A percentile compares a stretch with the other conserved stretches of the same genome.
phyloP scores from a whole-genome alignment of 345 rosid species.

The Clarkia xantiana region DNA sequence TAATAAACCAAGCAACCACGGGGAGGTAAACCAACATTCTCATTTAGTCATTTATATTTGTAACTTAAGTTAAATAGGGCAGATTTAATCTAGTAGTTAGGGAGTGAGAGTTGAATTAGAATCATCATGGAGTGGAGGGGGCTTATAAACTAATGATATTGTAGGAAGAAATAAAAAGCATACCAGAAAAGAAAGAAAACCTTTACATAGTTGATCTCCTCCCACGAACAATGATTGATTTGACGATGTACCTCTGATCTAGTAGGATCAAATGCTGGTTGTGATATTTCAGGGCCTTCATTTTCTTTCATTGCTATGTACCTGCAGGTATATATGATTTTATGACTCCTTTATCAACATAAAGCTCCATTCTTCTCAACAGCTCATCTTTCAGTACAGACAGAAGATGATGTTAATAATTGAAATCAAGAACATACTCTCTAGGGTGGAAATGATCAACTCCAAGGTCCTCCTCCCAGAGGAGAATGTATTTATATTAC shows the following conservation, averaged over 20 bases:
- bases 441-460: conserved; percentile 45
- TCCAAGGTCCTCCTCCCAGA: conserved; percentile 80
- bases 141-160: too few species aligned
- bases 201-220: conserved; percentile 46
- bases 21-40: too few species aligned
- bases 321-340: conserved; percentile 13
- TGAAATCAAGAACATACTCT: conserved; percentile 19
- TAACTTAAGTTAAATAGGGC: too few species aligned
- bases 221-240: conserved; percentile 43
- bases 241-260: conserved; percentile 61
- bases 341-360: background rate
- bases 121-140: background rate
- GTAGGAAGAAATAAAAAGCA: background rate
- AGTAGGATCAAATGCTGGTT: conserved; percentile 41
- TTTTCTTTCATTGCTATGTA: conserved; percentile 33
- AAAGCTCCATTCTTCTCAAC: background rate
- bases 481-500: conserved; percentile 39
- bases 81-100: background rate
- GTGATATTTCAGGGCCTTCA: conserved; percentile 60
- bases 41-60: too few species aligned
- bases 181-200: conserved; percentile 13
- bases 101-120: too few species aligned
- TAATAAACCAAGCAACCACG: too few species aligned
- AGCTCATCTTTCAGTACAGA: background rate
- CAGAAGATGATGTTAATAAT: background rate